Base-by-base conservation (phyloP, 805 yeast species). In the Lachancea thermotolerans region DNA sequence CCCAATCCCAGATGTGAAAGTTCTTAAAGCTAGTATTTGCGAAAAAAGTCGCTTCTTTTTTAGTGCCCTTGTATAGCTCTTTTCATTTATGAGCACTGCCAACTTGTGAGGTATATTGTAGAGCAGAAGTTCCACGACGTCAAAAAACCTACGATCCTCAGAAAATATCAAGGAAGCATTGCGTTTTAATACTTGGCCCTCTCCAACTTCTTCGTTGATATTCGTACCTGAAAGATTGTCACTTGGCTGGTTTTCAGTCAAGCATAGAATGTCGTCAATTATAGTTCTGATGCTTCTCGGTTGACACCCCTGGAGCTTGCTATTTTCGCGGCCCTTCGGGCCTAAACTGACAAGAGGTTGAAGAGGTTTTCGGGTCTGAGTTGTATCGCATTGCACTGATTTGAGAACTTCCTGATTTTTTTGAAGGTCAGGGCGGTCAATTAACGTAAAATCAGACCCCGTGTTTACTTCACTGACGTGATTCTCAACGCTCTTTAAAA, bases 131-230 rank as follows among this genome's bases (percentile, higher is more conserved):
- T 78, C 75, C 0, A 90, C 77, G 10, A 85, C 82, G 55, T 90
- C 95, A 53, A 77, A 79, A 57, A 83, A 85, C 39, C 97, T 68
- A 38, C 95, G 67, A 60, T 91, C 98, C 36, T 77, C 74, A 12
- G 81, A 78, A 58, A 88, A 91, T 0, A 90, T 79, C 10, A 84
- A 64, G 49, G 77, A 78, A 6, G 58, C 54, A 38, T 60, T 58
- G 30, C 47, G 41, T 42, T 53, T 53, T 35, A 53, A 42, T 9
- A 49, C 41, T 6, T 43, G 39, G 1, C 58, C 60, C 30, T 50
- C 57, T 32, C 56, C 55, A 16, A 52, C 41, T 28, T 49, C 52
- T 18, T 33, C 37, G 32, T 40, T 37, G 4, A 15, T n/a, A 27
- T 30, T 30, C 33, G 4, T 30, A 11, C 41, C 27, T 2, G 31